Percentiles rank a stretch among this genome's conserved stretches.
These are phyloP conservation scores for Cercospora brassicicola DNA, from an alignment of 2,329 filamentous ascomycete species.

Conservation along the genomic window DNA sequence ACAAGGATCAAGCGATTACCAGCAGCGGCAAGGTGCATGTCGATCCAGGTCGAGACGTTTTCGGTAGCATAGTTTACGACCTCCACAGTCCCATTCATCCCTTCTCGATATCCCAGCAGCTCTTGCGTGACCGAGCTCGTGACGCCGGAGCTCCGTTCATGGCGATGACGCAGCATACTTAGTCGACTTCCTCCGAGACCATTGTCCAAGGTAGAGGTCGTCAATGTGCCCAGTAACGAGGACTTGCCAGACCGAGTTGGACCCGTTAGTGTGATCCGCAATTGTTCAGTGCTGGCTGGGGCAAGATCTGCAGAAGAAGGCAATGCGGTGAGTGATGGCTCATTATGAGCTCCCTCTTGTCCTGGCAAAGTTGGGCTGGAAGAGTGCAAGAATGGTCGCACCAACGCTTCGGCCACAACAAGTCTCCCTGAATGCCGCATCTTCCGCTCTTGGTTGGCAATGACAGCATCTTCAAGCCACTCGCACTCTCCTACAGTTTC, in stretches of 20 bases:
- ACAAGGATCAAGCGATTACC: slow-evolving; percentile 78
- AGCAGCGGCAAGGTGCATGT: slow-evolving; percentile 79
- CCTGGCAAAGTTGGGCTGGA: slow-evolving; percentile 25
- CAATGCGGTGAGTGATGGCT: slow-evolving; percentile 10
- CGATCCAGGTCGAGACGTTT: slow-evolving; percentile 89
- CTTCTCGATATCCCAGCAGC: slow-evolving; percentile 72
- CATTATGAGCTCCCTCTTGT: slow-evolving; percentile 1
- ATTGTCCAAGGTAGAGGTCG: slow-evolving; percentile 85
- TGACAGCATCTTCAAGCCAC: slow-evolving; percentile 56
- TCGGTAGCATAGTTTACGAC: slow-evolving; percentile 82
- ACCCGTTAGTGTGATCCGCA: slow-evolving; percentile 83
- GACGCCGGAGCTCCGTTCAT: slow-evolving; percentile 86
- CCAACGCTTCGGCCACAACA: slow-evolving; percentile 85
- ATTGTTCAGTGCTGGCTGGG: slow-evolving; percentile 60
- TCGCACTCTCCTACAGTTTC: slow-evolving; percentile 85
- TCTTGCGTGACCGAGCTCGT: slow-evolving; percentile 96
- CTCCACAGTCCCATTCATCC: slow-evolving; percentile 34
- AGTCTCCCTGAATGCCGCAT: slow-evolving; percentile 57
- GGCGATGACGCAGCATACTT: slow-evolving; percentile 84
- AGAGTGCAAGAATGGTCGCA: slow-evolving; percentile 64
- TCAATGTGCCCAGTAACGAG: slow-evolving; percentile 81
- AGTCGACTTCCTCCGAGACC: slow-evolving; percentile 86
- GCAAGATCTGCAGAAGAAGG: slow-evolving; percentile 23
- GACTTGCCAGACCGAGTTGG: slow-evolving; percentile 92
- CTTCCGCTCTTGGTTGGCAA: slow-evolving; percentile 26